phyloP scores from a whole-genome alignment of 2,329 filamentous ascomycete species.

The Colletotrichum agaves region DNA sequence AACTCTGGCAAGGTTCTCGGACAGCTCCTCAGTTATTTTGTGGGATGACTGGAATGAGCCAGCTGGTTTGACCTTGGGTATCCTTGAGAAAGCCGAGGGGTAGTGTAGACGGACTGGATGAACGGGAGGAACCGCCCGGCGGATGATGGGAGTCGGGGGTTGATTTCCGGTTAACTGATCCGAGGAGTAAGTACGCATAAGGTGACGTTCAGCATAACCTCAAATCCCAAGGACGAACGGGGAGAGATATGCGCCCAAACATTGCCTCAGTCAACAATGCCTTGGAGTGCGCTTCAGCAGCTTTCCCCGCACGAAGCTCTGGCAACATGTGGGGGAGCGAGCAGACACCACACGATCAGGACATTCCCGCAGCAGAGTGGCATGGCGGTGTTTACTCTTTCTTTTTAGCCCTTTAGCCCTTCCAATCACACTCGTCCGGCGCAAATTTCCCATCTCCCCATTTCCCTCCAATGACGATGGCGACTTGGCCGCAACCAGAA shows the following conservation, averaged over 20 bases:
- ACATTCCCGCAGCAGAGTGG: background rate
- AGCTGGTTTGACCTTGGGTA: background rate
- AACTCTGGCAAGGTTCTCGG: background rate
- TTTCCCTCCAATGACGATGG: conserved; percentile 13
- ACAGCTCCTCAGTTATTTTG: background rate
- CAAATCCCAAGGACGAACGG: background rate
- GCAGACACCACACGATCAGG: conserved; percentile 4
- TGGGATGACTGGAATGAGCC: background rate
- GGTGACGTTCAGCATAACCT: background rate
- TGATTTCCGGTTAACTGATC: background rate
- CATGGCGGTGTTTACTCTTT: background rate
- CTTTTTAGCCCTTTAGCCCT: no score
- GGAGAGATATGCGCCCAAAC: conserved; percentile 3
- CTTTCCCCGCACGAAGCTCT: conserved; percentile 36
- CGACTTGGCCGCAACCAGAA: conserved; percentile 32
- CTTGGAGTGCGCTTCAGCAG: conserved; percentile 1
- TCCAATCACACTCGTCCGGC: conserved; percentile 27
- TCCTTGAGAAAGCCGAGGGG: background rate
- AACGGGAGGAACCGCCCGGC: background rate
- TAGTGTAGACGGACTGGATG: background rate
- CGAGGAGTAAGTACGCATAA: background rate
- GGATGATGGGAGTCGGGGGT: background rate
- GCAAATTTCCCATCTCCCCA: conserved; percentile 1
- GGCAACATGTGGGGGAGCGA: conserved; percentile 28
- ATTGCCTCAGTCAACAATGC: background rate